Base-by-base conservation (phyloP, 495 filamentous ascomycete genomes). In the Patellaria atrata region DNA sequence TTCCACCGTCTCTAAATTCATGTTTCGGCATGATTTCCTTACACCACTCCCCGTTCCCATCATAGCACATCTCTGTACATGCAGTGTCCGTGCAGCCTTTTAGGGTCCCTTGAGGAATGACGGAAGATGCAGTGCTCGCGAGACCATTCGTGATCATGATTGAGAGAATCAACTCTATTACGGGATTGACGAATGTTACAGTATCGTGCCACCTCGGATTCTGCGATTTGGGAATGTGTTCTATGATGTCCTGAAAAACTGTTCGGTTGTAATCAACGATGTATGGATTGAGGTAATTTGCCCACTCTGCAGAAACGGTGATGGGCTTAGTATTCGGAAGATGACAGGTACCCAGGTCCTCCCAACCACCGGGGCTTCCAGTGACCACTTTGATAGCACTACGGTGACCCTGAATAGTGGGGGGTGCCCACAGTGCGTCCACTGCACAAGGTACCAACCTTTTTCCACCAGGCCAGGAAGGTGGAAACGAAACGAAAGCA, bases 401-500 rank as follows among this genome's bases (percentile, higher is more conserved):
- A 6, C 33, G 18, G 5, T 12, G 6, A 7, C 33, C 22, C 19
- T 13, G 18, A 4, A 36, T 36, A 5, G 18, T 4, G 22, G 33
- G 10, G 14, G 33, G 33, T 6, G 5, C 20, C 33, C 33, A 36
- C 18, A 22, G 17, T 16, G 33, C 21, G 22, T 36, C 33, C 5
- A 36, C 33, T 7, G 12, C 33, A 20, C 33, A 36, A 5, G 21
- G 15, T 3, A 36, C 13, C 11, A 36, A 25, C 18, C n/a, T 12
- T 36, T 36, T 26, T 13, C 33, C 33, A 3, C 33, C 33, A 24
- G 33, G 33, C 33, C 33, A 36, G 4, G 33, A 36, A 15, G 20
- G 13, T 5, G 33, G 33, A 12, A 36, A 27, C 19, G 22, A 24
- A 4, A 36, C 19, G n/a, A 30, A 12, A 30, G 27, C 17, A n/a